Percentiles rank a stretch among this genome's conserved stretches.
Evolutionary conservation across 257 asterid genomes (phyloP).

Genomic region (Primulina tabacum): DNA sequence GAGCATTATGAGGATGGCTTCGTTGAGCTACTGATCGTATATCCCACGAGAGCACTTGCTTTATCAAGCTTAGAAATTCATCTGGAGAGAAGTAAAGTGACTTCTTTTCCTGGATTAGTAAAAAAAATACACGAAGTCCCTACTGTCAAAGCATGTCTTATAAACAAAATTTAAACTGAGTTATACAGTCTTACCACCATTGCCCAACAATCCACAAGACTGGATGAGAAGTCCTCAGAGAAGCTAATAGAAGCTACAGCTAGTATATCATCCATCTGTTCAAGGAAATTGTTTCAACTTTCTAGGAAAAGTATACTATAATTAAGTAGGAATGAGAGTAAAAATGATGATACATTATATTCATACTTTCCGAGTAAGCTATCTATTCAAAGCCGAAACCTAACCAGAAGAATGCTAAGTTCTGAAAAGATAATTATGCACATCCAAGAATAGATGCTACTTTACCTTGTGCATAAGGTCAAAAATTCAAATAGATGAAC

Average conservation of each 20-base stretch:
- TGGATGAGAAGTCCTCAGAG: conserved; percentile 58
- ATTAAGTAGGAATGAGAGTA: no score
- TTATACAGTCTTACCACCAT: conserved; percentile 39
- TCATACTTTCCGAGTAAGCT: conserved; percentile 10
- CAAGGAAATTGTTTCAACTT: conserved; percentile 22
- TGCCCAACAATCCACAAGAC: conserved; percentile 69
- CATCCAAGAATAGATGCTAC: neutral
- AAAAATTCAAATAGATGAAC: neutral
- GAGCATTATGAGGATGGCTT: conserved; percentile 42
- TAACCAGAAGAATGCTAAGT: neutral
- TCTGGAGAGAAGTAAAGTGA: conserved; percentile 63
- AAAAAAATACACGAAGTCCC: neutral
- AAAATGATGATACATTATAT: neutral
- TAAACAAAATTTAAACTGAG: neutral
- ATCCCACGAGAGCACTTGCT: conserved; percentile 86
- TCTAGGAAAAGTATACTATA: neutral
- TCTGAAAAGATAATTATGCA: neutral
- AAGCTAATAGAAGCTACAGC: conserved; percentile 68
- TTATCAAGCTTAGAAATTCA: conserved; percentile 61
- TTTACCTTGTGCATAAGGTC: neutral
- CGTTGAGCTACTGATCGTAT: conserved; percentile 85
- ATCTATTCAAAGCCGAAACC: neutral
- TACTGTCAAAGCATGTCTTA: neutral
- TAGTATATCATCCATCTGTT: conserved; percentile 62
- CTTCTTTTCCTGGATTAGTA: conserved; percentile 44